Percentiles rank a stretch among this genome's conserved stretches.
Conservation (phyloP, 1,284 basidiomycete genomes). For the Ganoderma resinaceum region DNA sequence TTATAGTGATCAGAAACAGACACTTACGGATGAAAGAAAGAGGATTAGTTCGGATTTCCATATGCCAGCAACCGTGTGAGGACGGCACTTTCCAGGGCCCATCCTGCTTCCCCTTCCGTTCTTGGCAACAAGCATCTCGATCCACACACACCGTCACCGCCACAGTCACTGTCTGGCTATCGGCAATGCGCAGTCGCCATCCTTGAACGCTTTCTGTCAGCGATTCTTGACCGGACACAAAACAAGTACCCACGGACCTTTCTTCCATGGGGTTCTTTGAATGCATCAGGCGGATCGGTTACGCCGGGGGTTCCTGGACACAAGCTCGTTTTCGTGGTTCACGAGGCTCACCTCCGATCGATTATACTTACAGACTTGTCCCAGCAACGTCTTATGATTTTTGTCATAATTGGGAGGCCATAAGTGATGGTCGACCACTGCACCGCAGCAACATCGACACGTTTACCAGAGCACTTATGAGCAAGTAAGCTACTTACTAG, state of each 20-base stretch:
- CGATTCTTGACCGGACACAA: neutral
- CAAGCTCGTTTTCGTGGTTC: slow-evolving; percentile 21
- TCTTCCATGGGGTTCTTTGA: no score
- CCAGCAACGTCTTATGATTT: neutral
- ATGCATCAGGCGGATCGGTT: slow-evolving; percentile 2
- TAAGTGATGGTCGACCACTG: neutral
- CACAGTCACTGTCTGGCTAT: slow-evolving; percentile 10
- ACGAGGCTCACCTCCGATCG: neutral
- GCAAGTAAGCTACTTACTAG: no score
- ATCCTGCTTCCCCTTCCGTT: slow-evolving; percentile 3
- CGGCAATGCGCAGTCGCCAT: neutral
- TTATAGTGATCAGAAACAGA: slow-evolving; percentile 6
- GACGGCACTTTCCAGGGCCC: neutral
- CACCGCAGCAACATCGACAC: neutral
- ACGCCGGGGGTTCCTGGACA: slow-evolving; percentile 20
- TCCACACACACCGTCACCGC: slow-evolving; percentile 19
- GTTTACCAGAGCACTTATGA: no score
- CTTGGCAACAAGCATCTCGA: neutral
- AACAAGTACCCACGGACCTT: neutral
- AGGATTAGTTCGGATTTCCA: neutral
- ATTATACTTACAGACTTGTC: neutral
- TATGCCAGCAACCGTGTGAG: neutral
- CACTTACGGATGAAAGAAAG: neutral
- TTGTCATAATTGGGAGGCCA: neutral
- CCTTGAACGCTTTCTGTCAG: neutral